phyloP scores from a whole-genome alignment of 306 rosid species.

The Cicer pinnatifidum region DNA sequence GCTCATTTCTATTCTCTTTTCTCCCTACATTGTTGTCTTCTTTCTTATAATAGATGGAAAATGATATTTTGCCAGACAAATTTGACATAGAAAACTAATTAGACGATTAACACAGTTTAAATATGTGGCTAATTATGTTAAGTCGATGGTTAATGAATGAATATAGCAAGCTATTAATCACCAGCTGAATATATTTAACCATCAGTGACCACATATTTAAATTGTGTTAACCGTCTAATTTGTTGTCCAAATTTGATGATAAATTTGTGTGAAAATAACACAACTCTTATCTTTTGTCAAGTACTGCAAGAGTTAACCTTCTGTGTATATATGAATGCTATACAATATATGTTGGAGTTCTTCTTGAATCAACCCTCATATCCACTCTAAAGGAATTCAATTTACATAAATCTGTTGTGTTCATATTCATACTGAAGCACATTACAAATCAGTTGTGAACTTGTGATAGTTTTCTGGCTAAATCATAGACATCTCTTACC shows the following conservation, averaged over 20 bases:
- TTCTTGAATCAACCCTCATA: neutral
- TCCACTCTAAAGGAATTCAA: neutral
- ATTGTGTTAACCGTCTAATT: neutral
- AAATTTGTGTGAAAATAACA: too few relatives aligned
- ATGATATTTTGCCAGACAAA: too few relatives aligned
- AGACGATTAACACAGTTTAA: neutral
- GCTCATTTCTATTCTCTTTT: slow-evolving; percentile 11
- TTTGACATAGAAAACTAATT: too few relatives aligned
- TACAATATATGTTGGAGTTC: neutral
- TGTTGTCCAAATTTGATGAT: too few relatives aligned
- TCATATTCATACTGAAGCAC: neutral
- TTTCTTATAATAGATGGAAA: neutral
- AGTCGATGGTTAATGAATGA: neutral
- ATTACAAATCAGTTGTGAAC: neutral
- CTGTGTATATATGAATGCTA: neutral
- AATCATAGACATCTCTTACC: neutral
- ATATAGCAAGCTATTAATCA: too few relatives aligned
- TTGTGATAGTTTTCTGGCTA: neutral
- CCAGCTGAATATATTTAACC: too few relatives aligned
- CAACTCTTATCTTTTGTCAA: too few relatives aligned
- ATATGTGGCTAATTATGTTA: neutral
- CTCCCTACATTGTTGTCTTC: slow-evolving; percentile 8
- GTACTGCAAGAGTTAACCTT: too few relatives aligned
- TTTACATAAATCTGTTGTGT: neutral
- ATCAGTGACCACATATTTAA: neutral